Percentiles rank a stretch among this genome's conserved stretches.
Conservation (phyloP, 2,329 filamentous ascomycete species). For the Didymella segeticola region DNA sequence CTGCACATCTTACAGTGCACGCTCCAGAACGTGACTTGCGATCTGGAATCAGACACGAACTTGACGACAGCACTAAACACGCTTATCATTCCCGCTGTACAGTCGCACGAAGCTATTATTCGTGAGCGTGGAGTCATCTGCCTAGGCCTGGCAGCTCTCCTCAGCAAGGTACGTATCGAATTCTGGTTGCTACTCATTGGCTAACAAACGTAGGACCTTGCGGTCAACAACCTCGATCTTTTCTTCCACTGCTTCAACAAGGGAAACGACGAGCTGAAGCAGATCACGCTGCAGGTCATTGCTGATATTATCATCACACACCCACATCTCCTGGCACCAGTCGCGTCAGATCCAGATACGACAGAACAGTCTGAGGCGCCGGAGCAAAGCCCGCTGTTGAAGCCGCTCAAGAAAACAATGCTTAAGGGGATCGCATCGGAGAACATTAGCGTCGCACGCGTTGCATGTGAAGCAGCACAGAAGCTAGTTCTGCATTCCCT, state of each 20-base stretch:
- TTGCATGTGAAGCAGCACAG: slow-evolving; percentile 79
- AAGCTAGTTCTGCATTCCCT: slow-evolving; percentile 88
- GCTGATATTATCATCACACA: slow-evolving; percentile 93
- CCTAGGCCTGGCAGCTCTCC: slow-evolving; percentile 85
- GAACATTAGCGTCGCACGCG: slow-evolving; percentile 77
- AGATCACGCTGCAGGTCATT: slow-evolving; percentile 88
- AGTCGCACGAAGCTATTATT: slow-evolving; percentile 90
- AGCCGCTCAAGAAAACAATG: slow-evolving; percentile 83
- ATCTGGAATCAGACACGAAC: slow-evolving; percentile 86
- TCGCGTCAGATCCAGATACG: slow-evolving; percentile 44
- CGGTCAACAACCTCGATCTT: slow-evolving; percentile 87
- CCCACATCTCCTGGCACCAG: slow-evolving; percentile 76
- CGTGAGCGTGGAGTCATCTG: slow-evolving; percentile 89
- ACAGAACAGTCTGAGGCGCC: slow-evolving; percentile 48
- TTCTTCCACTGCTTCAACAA: slow-evolving; percentile 97
- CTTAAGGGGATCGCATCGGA: slow-evolving; percentile 74
- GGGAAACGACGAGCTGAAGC: slow-evolving; percentile 87
- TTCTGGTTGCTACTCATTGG: neutral
- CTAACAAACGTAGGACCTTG: slow-evolving; percentile 66
- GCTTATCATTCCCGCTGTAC: slow-evolving; percentile 91
- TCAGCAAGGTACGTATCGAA: slow-evolving; percentile 71
- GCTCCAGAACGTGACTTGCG: slow-evolving; percentile 89
- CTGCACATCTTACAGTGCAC: slow-evolving; percentile 97
- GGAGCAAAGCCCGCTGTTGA: slow-evolving; percentile 51
- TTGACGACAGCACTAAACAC: slow-evolving; percentile 99